Evolutionary conservation across 2,329 filamentous ascomycete genomes (phyloP).

Genomic region (Truncatella angustata): DNA sequence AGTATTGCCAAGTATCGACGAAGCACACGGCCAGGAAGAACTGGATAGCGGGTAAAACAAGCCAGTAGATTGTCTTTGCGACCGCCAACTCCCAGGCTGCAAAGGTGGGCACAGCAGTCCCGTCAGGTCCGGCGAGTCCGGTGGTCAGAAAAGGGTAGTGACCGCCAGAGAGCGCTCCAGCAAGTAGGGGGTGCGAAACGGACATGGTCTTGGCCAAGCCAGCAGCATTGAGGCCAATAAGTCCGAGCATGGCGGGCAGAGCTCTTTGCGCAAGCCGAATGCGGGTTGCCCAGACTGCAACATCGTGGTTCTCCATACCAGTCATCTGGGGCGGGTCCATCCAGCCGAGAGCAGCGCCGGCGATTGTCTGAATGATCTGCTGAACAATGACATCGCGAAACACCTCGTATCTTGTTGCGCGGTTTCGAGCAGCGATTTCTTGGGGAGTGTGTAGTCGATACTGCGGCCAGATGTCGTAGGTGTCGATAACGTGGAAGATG

Average conservation of each 20-base stretch:
- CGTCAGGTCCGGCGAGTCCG: slow-evolving; percentile 51
- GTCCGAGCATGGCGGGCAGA: slow-evolving; percentile 68
- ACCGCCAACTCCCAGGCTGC: slow-evolving; percentile 76
- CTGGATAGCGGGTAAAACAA: slow-evolving; percentile 73
- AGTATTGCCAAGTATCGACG: slow-evolving; percentile 98
- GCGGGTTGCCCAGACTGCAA: slow-evolving; percentile 85
- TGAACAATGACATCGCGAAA: slow-evolving; percentile 89
- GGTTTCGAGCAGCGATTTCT: slow-evolving; percentile 84
- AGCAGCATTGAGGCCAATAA: slow-evolving; percentile 73
- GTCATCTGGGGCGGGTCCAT: slow-evolving; percentile 72
- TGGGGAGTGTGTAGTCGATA: slow-evolving; percentile 95
- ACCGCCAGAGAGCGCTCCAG: slow-evolving; percentile 75
- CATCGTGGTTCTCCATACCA: slow-evolving; percentile 80
- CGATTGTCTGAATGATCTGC: slow-evolving; percentile 81
- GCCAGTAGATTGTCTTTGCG: slow-evolving; percentile 78
- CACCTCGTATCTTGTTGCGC: slow-evolving; percentile 80
- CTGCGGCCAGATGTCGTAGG: slow-evolving; percentile 80
- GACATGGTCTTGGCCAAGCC: slow-evolving; percentile 75
- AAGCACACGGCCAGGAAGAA: slow-evolving; percentile 71
- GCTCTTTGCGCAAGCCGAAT: slow-evolving; percentile 75
- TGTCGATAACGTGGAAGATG: slow-evolving; percentile 85
- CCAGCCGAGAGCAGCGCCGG: slow-evolving; percentile 64
- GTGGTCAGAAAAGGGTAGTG: slow-evolving; percentile 71
- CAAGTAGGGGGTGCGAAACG: slow-evolving; percentile 68
- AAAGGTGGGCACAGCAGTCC: slow-evolving; percentile 65